Percentiles rank a stretch among this genome's conserved stretches.
These are phyloP conservation scores for Euryodendron excelsum DNA, from an alignment of 148 eudicot species.

Conservation along the genomic window DNA sequence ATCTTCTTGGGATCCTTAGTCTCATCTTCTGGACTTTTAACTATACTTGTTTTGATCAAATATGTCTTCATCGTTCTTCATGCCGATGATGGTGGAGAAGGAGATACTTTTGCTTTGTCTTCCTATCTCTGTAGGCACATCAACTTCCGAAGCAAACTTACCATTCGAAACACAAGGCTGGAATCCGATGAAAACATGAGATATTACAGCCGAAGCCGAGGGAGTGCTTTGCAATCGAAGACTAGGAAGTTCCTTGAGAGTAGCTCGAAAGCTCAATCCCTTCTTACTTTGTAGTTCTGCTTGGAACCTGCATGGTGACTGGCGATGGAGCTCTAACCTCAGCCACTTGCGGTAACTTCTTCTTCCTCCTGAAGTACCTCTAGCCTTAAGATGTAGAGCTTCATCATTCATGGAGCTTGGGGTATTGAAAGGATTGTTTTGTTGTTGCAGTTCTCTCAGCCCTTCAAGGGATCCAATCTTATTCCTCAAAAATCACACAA, in stretches of 20 bases:
- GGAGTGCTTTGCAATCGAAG: slow-evolving; percentile 3
- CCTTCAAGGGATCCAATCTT: slow-evolving; percentile 29
- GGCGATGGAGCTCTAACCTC: slow-evolving; percentile 19
- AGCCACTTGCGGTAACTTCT: slow-evolving; percentile 9
- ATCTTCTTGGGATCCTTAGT: slow-evolving; percentile 12
- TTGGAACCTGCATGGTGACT: slow-evolving; percentile 19
- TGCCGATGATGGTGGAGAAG: slow-evolving; percentile 16
- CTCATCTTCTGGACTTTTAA: slow-evolving; percentile 17
- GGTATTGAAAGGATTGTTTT: background rate
- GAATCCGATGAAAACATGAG: background rate
- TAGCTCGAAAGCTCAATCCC: background rate
- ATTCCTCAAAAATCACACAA: slow-evolving; percentile 34
- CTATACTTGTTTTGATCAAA: background rate
- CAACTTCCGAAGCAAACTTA: background rate
- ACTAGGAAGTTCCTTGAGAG: slow-evolving; percentile 13
- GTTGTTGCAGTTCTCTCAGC: slow-evolving; percentile 32
- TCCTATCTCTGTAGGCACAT: slow-evolving; percentile 8
- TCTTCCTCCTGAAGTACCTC: background rate
- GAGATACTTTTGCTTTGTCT: slow-evolving; percentile 15
- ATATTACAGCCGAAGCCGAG: background rate
- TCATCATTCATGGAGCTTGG: too few relatives aligned
- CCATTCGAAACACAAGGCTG: background rate
- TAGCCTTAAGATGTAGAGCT: too few relatives aligned
- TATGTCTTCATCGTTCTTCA: slow-evolving; percentile 11
- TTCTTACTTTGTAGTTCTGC: slow-evolving; percentile 7